Evolutionary conservation across 768 basidiomycete genomes (phyloP), one percentile per base, ranked within the genome.

Genomic region (Boletus rex-veris): DNA sequence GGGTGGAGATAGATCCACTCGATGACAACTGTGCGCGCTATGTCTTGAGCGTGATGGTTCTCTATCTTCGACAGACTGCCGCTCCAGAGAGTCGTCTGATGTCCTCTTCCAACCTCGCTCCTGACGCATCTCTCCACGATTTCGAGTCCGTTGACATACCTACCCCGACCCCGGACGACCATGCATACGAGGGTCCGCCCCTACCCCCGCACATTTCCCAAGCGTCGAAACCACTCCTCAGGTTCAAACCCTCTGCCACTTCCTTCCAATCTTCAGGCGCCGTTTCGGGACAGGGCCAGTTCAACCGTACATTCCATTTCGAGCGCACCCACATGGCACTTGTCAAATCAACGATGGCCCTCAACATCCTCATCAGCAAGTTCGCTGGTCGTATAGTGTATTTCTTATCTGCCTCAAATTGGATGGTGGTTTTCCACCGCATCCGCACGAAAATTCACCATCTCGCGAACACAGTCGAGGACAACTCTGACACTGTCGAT

Each of bases 341-440:
- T 16, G 72, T 83, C 35, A 79, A 77, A 52, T 83, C 82, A 0
- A 64, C 79, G 1, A 66, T 75, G 49, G 75, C 83, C 7, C 74
- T 90, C 47, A 84, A 81, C 57, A 73, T 75, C 19, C 74, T 87
- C 24, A 84, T 91, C 55, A 78, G 81, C 49, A 84, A 85, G 64
- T 90, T 80, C 60, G 80, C 88, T 19, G 88, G 89, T 11, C 82
- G 86, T 45, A 84, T 95, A 57, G 80, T 96, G 26, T 93, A 88
- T 64, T 86, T 88, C 64, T 78, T 98, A 16, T 93, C 93, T 3
- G 86, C 89, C 1, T 87, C 88, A 12, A 95, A 96, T 67, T 97
- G 93, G 92, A 67, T 72, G 48, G 80, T 89, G 8, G 86, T 96
- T 15, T 83, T 88, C 60, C 70, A 77, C 19, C 79, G 90, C 30